phyloP scores from a whole-genome alignment of 306 rosid genomes.

The Parietaria judaica region DNA sequence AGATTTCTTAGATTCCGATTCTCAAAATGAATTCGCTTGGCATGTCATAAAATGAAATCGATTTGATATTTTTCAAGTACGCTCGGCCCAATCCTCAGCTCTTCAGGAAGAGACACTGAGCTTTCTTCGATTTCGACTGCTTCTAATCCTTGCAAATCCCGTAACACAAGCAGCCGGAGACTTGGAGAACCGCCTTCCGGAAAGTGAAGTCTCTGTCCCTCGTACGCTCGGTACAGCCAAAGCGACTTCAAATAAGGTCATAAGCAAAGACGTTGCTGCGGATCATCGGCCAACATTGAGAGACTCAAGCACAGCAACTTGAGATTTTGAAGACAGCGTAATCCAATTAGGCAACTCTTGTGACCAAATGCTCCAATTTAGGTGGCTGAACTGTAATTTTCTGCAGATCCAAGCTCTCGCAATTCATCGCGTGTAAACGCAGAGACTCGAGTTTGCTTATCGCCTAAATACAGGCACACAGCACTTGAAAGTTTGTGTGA shows the following conservation, averaged over 20 bases:
- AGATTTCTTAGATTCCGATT: no score
- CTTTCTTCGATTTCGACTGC: neutral
- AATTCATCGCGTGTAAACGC: neutral
- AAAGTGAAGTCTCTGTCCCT: conserved; percentile 19
- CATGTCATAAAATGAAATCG: no score
- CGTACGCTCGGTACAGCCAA: conserved; percentile 8
- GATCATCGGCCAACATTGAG: conserved; percentile 16
- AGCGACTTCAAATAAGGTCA: conserved; percentile 16
- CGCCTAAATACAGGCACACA: conserved; percentile 6
- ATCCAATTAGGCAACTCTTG: neutral
- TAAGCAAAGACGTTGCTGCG: neutral
- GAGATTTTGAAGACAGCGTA: no score
- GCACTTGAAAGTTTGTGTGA: neutral
- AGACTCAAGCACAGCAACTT: neutral
- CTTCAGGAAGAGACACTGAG: conserved; percentile 12
- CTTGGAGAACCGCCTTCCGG: conserved; percentile 17
- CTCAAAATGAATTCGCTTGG: no score
- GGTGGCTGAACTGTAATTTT: neutral
- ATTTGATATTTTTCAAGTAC: no score
- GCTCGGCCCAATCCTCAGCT: neutral
- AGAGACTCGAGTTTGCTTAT: conserved; percentile 19
- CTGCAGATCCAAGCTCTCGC: conserved; percentile 14
- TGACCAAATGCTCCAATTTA: neutral
- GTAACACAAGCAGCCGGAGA: neutral
- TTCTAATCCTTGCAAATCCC: neutral